These are phyloP conservation scores for Cladosporium sp. DNA, from an alignment of 2,329 filamentous ascomycete species.

Conservation along the genomic window DNA sequence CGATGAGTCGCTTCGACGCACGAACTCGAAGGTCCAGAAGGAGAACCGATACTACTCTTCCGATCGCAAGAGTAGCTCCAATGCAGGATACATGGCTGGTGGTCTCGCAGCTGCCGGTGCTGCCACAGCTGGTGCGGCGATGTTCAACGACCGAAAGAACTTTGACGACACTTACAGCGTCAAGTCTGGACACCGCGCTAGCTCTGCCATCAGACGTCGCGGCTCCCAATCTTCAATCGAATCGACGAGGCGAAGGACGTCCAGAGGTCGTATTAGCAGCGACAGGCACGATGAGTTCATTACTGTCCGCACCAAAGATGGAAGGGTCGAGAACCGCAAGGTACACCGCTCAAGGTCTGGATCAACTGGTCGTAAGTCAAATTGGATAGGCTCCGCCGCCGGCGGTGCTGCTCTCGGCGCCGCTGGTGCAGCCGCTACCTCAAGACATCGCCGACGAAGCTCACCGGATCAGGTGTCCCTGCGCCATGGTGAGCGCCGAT, in stretches of 20 bases:
- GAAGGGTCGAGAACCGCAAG: constrained; percentile 30
- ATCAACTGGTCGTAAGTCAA: constrained; percentile 38
- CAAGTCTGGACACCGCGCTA: constrained; percentile 51
- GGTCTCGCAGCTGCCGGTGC: constrained; percentile 57
- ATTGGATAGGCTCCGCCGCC: constrained; percentile 25
- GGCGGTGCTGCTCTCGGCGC: constrained; percentile 30
- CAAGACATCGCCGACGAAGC: constrained; percentile 21
- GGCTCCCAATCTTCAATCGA: constrained; percentile 36
- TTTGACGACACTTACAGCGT: constrained; percentile 63
- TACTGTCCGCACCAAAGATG: constrained; percentile 34
- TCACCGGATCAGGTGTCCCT: constrained; percentile 27
- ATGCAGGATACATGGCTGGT: constrained; percentile 54
- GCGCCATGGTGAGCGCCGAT: constrained; percentile 31
- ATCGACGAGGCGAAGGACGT: constrained; percentile 25
- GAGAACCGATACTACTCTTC: constrained; percentile 58
- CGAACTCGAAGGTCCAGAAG: constrained; percentile 55
- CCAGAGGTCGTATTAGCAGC: constrained; percentile 23
- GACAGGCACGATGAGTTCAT: constrained; percentile 26
- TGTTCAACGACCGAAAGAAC: constrained; percentile 54
- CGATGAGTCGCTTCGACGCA: constrained; percentile 32
- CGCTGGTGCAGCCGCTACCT: constrained; percentile 25
- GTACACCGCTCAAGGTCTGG: constrained; percentile 36
- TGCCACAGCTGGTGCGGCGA: constrained; percentile 49
- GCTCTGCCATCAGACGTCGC: constrained; percentile 35
- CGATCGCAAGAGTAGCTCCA: constrained; percentile 44